Evolutionary conservation across 1,284 basidiomycete species (phyloP).

Genomic region (Taiwanofungus camphoratus): DNA sequence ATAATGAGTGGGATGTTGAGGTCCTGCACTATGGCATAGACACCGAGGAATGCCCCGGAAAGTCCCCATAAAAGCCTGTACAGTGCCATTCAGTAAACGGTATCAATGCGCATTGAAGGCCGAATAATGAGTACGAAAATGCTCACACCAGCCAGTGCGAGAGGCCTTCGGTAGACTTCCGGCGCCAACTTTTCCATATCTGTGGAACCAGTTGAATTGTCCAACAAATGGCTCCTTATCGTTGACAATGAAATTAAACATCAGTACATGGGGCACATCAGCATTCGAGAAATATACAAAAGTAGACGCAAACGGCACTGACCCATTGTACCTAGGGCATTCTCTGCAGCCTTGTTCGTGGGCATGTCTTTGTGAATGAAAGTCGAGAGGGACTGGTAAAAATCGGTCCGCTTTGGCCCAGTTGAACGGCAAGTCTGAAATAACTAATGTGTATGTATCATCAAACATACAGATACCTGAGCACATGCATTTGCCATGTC

Average conservation of each 20-base stretch:
- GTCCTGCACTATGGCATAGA: conserved; percentile 62
- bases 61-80: conserved; percentile 61
- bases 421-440: no score
- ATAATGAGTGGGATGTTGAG: conserved; percentile 71
- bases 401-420: no score
- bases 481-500: no score
- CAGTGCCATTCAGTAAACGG: neutral
- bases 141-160: conserved; percentile 63
- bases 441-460: no score
- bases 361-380: conserved; percentile 31
- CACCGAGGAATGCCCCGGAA: conserved; percentile 59
- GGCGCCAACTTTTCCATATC: conserved; percentile 69
- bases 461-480: no score
- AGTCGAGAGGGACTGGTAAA: no score
- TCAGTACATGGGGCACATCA: neutral
- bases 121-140: neutral
- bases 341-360: conserved; percentile 43
- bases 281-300: neutral
- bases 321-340: conserved; percentile 58
- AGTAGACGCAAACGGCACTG: conserved; percentile 6
- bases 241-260: neutral
- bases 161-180: conserved; percentile 68
- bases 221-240: conserved; percentile 61
- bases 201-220: conserved; percentile 70
- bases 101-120: neutral